Base-by-base conservation (phyloP, 768 basidiomycete genomes). In the Hemileccinum rubropunctum region DNA sequence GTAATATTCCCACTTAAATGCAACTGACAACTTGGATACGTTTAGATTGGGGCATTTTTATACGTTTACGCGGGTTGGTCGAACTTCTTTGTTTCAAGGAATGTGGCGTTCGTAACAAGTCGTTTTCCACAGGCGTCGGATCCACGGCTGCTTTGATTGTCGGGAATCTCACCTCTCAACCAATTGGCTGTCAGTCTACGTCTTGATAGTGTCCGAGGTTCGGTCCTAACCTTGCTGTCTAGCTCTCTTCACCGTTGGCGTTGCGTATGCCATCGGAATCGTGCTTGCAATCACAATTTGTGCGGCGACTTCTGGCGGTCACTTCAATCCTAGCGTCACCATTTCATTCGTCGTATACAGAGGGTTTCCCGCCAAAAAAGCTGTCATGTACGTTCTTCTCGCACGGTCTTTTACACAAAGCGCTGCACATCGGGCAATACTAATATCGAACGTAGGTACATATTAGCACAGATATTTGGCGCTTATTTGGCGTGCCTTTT, bases 301-400 rank as follows among this genome's bases (percentile, higher is more conserved):
- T 44, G 67, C 66, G 5, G 62, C 76, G 15, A 75, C 82, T 1
- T 84, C 82, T 12, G 81, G 80, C 11, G 79, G 83, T 18, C 85
- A 87, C 58, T 81, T 87, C 62, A 83, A 75, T 47, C 89, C 88
- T 2, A 75, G 78, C 42, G 73, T 87, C 18, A 82, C 84, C 3
- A 68, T 86, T 41, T 65, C 76, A 8, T 66, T 76, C 37, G 67
- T 73, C 15, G 10, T 84, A 13, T 79, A 80, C 71, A 79, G 70
- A 51, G 76, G 76, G 1, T 82, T 84, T 64, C 81, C 85, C 2
- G 46, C 64, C 12, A 45, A 60, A 39, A 86, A 82, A 49, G 83
- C 77, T 4, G 40, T 68, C 23, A 68, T 78, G 84, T 83, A 35
- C 50, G 69, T 59, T n/a, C 15, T 12, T 36, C 13, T 52, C 50